Evolutionary conservation across 108 stramenopile species (phyloP).

Genomic region (Chaetoceros tenuissimus): DNA sequence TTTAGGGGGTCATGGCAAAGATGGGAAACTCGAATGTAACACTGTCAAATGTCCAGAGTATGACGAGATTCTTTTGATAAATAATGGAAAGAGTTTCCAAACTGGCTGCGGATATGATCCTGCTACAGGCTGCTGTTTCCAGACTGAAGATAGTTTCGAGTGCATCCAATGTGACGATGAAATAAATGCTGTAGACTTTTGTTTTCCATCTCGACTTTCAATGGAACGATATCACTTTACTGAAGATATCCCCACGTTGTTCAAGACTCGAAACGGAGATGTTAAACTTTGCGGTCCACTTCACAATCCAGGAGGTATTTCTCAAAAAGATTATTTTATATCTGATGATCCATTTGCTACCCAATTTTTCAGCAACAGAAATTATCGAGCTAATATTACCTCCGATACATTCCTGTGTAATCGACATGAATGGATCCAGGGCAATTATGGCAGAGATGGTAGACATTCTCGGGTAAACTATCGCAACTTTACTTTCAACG

Average conservation of each 20-base stretch:
- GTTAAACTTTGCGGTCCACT: slow-evolving; percentile 31
- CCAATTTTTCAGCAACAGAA: slow-evolving; percentile 5
- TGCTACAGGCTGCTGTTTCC: slow-evolving; percentile 69
- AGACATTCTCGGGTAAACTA: slow-evolving; percentile 62
- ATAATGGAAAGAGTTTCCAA: slow-evolving; percentile 56
- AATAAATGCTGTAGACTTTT: slow-evolving; percentile 15
- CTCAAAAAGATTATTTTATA: slow-evolving; percentile 14
- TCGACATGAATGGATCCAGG: slow-evolving; percentile 58
- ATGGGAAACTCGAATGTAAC: slow-evolving; percentile 34
- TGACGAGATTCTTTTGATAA: slow-evolving; percentile 34
- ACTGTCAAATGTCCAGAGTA: slow-evolving; percentile 33
- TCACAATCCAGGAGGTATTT: slow-evolving; percentile 15
- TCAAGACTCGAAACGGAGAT: slow-evolving; percentile 12
- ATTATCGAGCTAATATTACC: slow-evolving; percentile 14
- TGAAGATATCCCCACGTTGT: slow-evolving; percentile 5
- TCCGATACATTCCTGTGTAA: slow-evolving; percentile 58
- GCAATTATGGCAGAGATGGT: slow-evolving; percentile 59
- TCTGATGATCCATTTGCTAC: background rate
- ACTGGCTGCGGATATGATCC: slow-evolving; percentile 74
- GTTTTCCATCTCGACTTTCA: slow-evolving; percentile 13
- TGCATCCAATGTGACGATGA: slow-evolving; percentile 10
- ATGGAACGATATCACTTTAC: no score
- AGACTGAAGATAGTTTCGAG: slow-evolving; percentile 1
- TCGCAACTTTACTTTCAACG: slow-evolving; percentile 47
- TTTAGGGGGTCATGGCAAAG: slow-evolving; percentile 55